Evolutionary conservation across 2,329 filamentous ascomycete genomes (phyloP).

Genomic region (Fusarium coicis): DNA sequence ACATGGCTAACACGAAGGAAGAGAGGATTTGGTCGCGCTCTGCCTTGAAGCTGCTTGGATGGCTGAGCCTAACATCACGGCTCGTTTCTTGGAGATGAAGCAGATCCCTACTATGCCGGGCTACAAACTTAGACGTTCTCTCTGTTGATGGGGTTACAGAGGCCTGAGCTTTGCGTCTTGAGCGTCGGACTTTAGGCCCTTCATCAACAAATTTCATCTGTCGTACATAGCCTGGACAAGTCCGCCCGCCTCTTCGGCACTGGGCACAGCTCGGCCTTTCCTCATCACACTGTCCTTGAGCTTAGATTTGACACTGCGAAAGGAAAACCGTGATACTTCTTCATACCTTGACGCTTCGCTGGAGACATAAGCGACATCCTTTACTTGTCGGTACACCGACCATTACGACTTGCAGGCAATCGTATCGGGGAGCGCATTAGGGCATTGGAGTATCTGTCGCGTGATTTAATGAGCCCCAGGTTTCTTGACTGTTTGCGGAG

Average conservation of each 20-base stretch:
- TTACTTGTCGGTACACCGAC: background rate
- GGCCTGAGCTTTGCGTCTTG: background rate
- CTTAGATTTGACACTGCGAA: no score
- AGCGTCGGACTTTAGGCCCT: background rate
- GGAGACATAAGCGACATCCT: background rate
- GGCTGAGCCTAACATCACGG: fast-evolving
- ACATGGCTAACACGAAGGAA: background rate
- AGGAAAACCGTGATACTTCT: no score
- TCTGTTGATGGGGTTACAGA: no score
- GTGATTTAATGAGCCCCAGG: no score
- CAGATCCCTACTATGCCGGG: fast-evolving
- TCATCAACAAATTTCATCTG: background rate
- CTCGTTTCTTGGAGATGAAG: fast-evolving
- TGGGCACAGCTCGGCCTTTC: background rate
- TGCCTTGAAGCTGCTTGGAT: background rate
- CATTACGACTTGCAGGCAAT: background rate
- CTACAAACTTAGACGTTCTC: no score
- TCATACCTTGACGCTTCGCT: background rate
- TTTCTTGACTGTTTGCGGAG: no score
- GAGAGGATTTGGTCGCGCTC: background rate
- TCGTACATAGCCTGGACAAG: background rate
- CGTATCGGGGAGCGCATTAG: no score
- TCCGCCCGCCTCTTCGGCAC: background rate
- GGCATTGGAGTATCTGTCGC: no score
- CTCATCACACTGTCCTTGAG: background rate